Conservation (phyloP, 1,284 basidiomycete species). For the Irpex sp. region DNA sequence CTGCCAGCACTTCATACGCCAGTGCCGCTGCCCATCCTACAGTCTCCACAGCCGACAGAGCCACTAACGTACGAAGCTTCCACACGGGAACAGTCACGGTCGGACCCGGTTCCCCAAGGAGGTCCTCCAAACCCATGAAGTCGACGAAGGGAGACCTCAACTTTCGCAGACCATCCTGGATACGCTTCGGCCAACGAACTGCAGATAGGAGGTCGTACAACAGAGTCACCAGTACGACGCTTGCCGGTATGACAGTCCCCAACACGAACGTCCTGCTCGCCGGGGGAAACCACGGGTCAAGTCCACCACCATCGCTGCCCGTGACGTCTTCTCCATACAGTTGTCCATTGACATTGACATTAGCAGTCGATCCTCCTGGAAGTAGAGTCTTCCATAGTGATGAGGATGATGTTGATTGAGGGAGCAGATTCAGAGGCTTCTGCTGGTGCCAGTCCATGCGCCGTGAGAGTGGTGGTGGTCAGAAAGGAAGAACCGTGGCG, state of each 20-base stretch:
- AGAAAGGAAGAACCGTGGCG: background rate
- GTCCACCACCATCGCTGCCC: background rate
- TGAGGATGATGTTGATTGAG: too few species aligned
- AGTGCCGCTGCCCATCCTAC: slow-evolving; percentile 30
- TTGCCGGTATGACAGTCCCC: slow-evolving; percentile 31
- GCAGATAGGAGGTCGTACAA: slow-evolving; percentile 7
- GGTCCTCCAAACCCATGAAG: slow-evolving; percentile 50
- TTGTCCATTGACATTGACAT: background rate
- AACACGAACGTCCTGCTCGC: slow-evolving; percentile 18
- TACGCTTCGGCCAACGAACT: slow-evolving; percentile 15
- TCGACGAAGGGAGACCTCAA: slow-evolving; percentile 45
- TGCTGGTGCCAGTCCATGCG: background rate
- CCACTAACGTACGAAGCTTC: slow-evolving; percentile 33
- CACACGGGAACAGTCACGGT: slow-evolving; percentile 23
- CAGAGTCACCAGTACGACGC: slow-evolving; percentile 27
- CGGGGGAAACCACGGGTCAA: slow-evolving; percentile 7
- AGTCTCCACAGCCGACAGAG: slow-evolving; percentile 33
- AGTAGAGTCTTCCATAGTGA: background rate
- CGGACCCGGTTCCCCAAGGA: slow-evolving; percentile 36
- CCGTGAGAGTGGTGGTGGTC: slow-evolving; percentile 3
- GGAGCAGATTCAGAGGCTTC: background rate
- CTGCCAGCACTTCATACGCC: slow-evolving; percentile 30
- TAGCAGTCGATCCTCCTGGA: background rate
- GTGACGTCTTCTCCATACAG: background rate
- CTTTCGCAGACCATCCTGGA: slow-evolving; percentile 25